phyloP scores from a whole-genome alignment of 768 basidiomycete genomes.

The Cubamyces sp. region DNA sequence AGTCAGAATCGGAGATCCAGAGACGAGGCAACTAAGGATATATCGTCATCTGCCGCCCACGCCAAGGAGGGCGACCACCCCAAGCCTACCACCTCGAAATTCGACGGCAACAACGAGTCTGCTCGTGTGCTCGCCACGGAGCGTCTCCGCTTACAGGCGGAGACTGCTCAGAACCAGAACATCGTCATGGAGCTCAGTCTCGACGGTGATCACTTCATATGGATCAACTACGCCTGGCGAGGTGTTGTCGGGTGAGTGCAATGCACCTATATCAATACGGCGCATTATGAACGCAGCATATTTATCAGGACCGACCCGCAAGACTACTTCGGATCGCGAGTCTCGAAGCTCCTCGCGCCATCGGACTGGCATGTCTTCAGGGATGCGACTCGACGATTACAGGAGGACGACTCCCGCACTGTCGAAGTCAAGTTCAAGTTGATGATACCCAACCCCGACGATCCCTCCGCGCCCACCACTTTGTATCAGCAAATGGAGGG shows the following conservation, averaged over 20 bases:
- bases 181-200: conserved; percentile 94
- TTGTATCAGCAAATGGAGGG: conserved; percentile 92
- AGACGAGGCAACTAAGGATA: conserved; percentile 60
- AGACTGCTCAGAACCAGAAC: conserved; percentile 94
- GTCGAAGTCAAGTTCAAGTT: conserved; percentile 91
- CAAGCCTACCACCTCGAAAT: conserved; percentile 41
- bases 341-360: conserved; percentile 80
- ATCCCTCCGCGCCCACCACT: conserved; percentile 45
- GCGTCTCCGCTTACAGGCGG: conserved; percentile 85
- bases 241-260: conserved; percentile 82
- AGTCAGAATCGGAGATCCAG: conserved; percentile 58
- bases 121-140: conserved; percentile 88
- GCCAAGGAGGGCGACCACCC: conserved; percentile 28
- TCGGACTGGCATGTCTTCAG: conserved; percentile 83
- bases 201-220: conserved; percentile 93
- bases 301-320: conserved; percentile 76
- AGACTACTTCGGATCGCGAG: conserved; percentile 73
- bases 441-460: conserved; percentile 67
- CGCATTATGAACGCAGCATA: conserved; percentile 5
- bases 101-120: conserved; percentile 67
- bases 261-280: background rate
- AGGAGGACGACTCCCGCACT: conserved; percentile 91
- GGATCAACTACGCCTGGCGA: conserved; percentile 96
- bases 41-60: conserved; percentile 36
- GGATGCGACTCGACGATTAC: conserved; percentile 82